phyloP scores from a whole-genome alignment of 306 rosid species.

The Parietaria judaica region DNA sequence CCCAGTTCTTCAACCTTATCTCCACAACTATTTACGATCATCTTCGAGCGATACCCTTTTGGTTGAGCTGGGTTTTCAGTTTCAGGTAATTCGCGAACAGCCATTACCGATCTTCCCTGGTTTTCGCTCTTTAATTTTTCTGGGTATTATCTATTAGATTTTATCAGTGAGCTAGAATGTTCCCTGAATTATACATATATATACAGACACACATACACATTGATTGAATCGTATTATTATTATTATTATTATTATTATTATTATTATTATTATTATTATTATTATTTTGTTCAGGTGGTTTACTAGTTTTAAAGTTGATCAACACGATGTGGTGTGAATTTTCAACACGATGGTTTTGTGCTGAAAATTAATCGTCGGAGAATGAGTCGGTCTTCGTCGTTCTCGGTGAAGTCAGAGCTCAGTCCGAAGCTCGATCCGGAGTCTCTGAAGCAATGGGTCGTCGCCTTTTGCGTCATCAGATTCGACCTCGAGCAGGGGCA shows the following conservation, averaged over 20 bases:
- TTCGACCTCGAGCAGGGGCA: conserved; percentile 94
- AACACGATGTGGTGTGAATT: neutral
- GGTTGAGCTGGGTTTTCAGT: conserved; percentile 22
- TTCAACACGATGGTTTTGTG: conserved; percentile 22
- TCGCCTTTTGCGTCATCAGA: conserved; percentile 72
- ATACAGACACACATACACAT: neutral
- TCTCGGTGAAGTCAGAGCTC: conserved; percentile 59
- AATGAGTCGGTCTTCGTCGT: conserved; percentile 79
- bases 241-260: conserved; percentile 20
- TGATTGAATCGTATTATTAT: conserved; percentile 13
- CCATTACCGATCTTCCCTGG: conserved; percentile 36
- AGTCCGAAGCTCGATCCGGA: conserved; percentile 63
- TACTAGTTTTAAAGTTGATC: conserved; percentile 21
- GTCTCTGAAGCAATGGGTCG: conserved; percentile 57
- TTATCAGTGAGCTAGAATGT: neutral
- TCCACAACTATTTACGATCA: too few relatives aligned
- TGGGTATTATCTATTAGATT: neutral
- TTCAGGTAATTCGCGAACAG: conserved; percentile 42
- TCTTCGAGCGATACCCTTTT: conserved; percentile 18
- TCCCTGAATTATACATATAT: too few relatives aligned
- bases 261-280: neutral
- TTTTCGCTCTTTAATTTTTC: conserved; percentile 12
- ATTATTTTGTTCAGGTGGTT: neutral
- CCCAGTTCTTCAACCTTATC: neutral
- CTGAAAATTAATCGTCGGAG: conserved; percentile 23